Evolutionary conservation across 306 rosid species (phyloP), one percentile per base, ranked within the genome.

Genomic region (Prunus davidiana): DNA sequence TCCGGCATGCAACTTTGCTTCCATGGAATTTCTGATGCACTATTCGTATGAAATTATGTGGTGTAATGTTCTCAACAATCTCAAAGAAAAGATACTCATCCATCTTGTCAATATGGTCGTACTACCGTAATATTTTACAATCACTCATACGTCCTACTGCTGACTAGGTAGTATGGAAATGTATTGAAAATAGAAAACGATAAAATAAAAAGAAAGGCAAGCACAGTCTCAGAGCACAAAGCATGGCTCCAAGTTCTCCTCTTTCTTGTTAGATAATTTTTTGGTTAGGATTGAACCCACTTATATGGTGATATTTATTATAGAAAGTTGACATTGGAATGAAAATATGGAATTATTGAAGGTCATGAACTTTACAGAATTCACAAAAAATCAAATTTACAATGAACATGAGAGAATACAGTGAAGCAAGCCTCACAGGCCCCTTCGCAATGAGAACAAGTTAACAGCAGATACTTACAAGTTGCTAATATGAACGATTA

Each of bases 401-500:
- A 75, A 70, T 12, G 27, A 63, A 72, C 49, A 72, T 58, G 58
- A 72, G 16, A 46, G 64, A 47, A 56, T 30, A 32, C 49, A 12
- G 49, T 62, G 79, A 72, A 8, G 45, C 54, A 45, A 14, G 74
- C 56, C 76, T 12, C 8, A n/a, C 30, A 18, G 50, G 70, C 69
- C 61, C 54, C n/a, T 57, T 56, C 28, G 15, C 50, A 46, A 18
- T 2, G 22, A 58, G 66, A 38, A 43, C 52, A 72, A 54, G 49
- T 67, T 49, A 52, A 73, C 3, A 46, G 54, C 45, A 46, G 38
- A 27, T 79, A 71, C 67, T 76, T 76, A 72, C 84, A 84, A 51
- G 69, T 60, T 32, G 28, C 5, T 62, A 4, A 27, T 0, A 71
- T 55, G 58, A 27, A 74, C 55, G 38, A 72, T 38, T 41, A 62